Evolutionary conservation across 768 basidiomycete genomes (phyloP), one percentile per base, ranked within the genome.

Genomic region (Psilocybe tampanensis): DNA sequence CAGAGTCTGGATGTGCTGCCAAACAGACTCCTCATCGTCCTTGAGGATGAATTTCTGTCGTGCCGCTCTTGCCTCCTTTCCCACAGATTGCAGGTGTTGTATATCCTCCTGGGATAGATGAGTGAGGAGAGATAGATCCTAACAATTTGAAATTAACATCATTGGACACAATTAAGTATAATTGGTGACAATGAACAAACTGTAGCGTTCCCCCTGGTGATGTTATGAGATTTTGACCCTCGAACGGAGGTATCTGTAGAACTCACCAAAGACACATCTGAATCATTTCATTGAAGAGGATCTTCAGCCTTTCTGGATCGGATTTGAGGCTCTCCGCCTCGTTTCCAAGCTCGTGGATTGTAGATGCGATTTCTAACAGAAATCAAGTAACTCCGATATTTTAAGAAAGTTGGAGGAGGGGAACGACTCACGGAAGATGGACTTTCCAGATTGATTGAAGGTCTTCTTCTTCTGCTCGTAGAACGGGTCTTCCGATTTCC

Each of bases 61-160:
- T 5, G 86, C 88, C 13, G 80, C 80, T 64, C 92, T 92, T 0
- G 90, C 89, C n/a, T 89, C 88, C 52, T 82, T 84, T 4, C 89
- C 92, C 2, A 94, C 91, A 0, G 84, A 74, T 70, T 99, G 96
- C 2, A 98, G 77, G 61, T 86, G 73, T 52, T 88, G 83, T 17
- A 98, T 92, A 64, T 98, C 94, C 6, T 86, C 83, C 26, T 88
- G 83, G 0, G 90, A 86, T 53, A 97, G 73, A 63, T 94, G 89
- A 1, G 94, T 94, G 23, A 98, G 79, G 12, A 98, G 84, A 0
- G 94, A 95, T 3, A 98, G 79, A 70, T 99, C 96, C 89, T 93
- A 60, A 6, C 29, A 4, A 15, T 21, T 12, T 13, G 21, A 22
- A 42, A 5, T 19, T 44, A 8, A 11, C 36, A 22, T n/a, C 22